phyloP scores from a whole-genome alignment of 192 early-diverging fungal genomes.

The Backusella sp. region DNA sequence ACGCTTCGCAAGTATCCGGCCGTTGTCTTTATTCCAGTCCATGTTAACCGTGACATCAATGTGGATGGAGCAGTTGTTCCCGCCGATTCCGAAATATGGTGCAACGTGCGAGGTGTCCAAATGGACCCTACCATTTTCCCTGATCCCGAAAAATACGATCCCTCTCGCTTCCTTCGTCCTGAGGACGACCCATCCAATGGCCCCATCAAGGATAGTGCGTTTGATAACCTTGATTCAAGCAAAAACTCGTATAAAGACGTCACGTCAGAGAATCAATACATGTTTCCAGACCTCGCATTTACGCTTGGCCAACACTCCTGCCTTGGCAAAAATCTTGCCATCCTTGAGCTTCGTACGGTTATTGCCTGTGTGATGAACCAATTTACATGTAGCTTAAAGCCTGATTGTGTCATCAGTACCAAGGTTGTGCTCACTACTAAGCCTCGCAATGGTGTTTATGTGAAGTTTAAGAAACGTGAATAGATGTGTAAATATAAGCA shows the following conservation, averaged over 20 bases:
- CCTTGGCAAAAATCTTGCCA: slow-evolving; percentile 32
- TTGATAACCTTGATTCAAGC: not conserved
- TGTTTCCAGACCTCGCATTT: slow-evolving; percentile 36
- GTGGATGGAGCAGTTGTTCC: slow-evolving; percentile 30
- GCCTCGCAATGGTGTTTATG: slow-evolving; percentile 34
- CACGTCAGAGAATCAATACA: slow-evolving; percentile 16
- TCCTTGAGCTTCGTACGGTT: slow-evolving; percentile 31
- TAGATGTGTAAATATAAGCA: not conserved
- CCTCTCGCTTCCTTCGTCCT: slow-evolving; percentile 25
- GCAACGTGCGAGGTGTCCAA: slow-evolving; percentile 34
- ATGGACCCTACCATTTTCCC: slow-evolving; percentile 38
- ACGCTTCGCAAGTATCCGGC: slow-evolving; percentile 39
- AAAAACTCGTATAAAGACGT: not conserved
- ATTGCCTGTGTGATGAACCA: slow-evolving; percentile 30
- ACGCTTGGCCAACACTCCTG: slow-evolving; percentile 34
- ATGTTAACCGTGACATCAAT: slow-evolving; percentile 22
- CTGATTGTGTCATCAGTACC: slow-evolving; percentile 27
- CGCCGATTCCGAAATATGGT: slow-evolving; percentile 29
- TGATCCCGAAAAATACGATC: slow-evolving; percentile 31
- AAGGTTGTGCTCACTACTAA: slow-evolving; percentile 33
- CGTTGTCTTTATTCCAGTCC: slow-evolving; percentile 29
- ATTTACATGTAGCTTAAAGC: slow-evolving; percentile 16
- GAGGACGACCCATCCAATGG: not conserved
- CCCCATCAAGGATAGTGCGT: not conserved
- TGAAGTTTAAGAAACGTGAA: slow-evolving; percentile 23